Conservation (phyloP, 73 alveolate species). For the Paramecium caudatum region DNA sequence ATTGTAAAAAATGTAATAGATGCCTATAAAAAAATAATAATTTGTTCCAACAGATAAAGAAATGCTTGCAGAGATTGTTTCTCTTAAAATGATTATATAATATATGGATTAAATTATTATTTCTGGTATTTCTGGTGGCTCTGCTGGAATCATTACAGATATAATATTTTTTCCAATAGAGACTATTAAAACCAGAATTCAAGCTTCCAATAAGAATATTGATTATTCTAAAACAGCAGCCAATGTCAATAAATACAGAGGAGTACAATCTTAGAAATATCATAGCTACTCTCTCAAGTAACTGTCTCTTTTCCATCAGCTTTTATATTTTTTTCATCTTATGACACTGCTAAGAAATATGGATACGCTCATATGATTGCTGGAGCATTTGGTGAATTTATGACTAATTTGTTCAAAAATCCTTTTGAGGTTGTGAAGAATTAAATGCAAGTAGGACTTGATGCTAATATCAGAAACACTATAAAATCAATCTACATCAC, state of each 20-base stretch:
- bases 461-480: constrained; percentile 75
- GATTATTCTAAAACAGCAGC: constrained; percentile 79
- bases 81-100: constrained; percentile 49
- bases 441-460: constrained; percentile 85
- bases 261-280: constrained; percentile 66
- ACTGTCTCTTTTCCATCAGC: constrained; percentile 91
- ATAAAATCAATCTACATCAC: constrained; percentile 68
- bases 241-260: constrained; percentile 84
- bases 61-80: constrained; percentile 47
- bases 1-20: constrained; percentile 20
- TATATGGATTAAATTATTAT: constrained; percentile 59
- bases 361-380: constrained; percentile 76
- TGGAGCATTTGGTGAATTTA: constrained; percentile 85
- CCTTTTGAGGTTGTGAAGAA: constrained; percentile 91
- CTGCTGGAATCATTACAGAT: constrained; percentile 88
- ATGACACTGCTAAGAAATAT: constrained; percentile 82
- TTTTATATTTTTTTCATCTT: constrained; percentile 83
- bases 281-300: constrained; percentile 68
- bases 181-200: constrained; percentile 85
- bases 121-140: constrained; percentile 86
- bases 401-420: constrained; percentile 82
- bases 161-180: constrained; percentile 86
- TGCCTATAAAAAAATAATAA: not conserved
- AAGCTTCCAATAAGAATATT: constrained; percentile 73
- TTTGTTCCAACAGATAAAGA: constrained; percentile 3